phyloP scores from a whole-genome alignment of 2,329 filamentous ascomycete species.

The Trichocomaceae sp. region DNA sequence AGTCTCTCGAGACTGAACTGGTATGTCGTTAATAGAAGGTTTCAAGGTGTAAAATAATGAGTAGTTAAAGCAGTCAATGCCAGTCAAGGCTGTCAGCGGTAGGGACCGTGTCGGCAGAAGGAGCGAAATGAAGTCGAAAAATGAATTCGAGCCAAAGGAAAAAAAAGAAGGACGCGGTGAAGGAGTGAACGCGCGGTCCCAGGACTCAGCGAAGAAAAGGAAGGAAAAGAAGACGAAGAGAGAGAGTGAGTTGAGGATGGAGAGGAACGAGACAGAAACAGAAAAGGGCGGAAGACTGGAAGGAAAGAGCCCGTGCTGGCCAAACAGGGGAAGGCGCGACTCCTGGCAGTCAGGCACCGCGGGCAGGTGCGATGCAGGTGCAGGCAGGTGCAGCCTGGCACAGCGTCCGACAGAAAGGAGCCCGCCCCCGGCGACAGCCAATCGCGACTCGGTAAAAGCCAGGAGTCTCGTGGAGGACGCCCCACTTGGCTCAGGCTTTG shows the following conservation, averaged over 20 bases:
- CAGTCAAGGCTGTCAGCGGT: conserved; percentile 8
- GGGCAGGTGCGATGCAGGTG: not conserved
- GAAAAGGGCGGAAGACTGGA: conserved; percentile 1
- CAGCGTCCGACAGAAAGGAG: not conserved
- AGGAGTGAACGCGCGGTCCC: conserved; percentile 47
- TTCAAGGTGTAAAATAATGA: not conserved
- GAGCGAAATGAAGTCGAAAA: conserved; percentile 3
- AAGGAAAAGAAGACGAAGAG: conserved; percentile 22
- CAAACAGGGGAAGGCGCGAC: not conserved
- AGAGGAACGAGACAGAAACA: conserved; percentile 14
- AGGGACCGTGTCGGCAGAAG: conserved; percentile 8
- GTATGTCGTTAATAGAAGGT: not conserved
- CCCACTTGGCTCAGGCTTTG: not conserved
- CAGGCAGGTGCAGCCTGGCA: not conserved
- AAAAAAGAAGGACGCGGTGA: conserved; percentile 42
- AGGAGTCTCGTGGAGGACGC: conserved; percentile 4
- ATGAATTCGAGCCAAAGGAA: conserved; percentile 5
- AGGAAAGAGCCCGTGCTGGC: not conserved
- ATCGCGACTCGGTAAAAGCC: not conserved
- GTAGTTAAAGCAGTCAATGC: conserved; percentile 8
- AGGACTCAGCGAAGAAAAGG: conserved; percentile 25
- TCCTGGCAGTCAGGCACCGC: not conserved
- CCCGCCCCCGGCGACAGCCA: not conserved
- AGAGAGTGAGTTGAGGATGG: conserved; percentile 21
- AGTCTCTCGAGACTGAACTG: conserved; percentile 20